Base-by-base conservation (phyloP, 1,139 yeast species). In the Williopsis jadinii region DNA sequence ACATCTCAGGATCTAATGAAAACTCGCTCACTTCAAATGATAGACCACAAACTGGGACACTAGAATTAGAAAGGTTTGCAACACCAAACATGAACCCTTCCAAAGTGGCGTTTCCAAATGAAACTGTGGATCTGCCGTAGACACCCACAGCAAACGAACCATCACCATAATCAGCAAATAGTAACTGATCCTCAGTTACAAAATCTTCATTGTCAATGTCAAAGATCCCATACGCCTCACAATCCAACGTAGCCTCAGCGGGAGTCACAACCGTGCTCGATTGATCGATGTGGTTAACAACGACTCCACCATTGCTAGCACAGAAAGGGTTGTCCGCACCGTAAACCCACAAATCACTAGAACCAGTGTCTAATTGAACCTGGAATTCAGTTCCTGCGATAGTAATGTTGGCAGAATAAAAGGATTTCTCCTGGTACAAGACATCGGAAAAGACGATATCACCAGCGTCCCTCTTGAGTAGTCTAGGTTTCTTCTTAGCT, bases 81-180 rank as follows among this genome's bases (percentile, higher is more conserved):
- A 79, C 74, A 2, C 84, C 88, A 55, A 80, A 72, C n/a, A 60
- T 53, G 14, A 56, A 43, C 30, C 47, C 43, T 0, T 63, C 47
- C 12, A 82, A 66, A 15, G 61, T 58, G 8, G 68, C 63, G n/a
- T 62, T 66, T 42, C 68, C 68, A 38, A 80, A 54, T 2, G 54
- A 50, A 34, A 80, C 60, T 33, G 61, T 57, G 50, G 83, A 92
- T 41, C 63, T 60, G 35, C 81, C 87, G 82, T 83, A 83, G 42
- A 64, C 56, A 37, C 95, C 95, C 5, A 52, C 44, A 1, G 90
- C 87, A 52, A 58, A 66, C 27, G 85, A 67, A 5, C 59, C 55
- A 58, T 84, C 94, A 30, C 80, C 88, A 53, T 84, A 84, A 27
- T 61, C 46, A 50, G 82, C 82, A 35, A 53, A 54, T 51, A 73